phyloP scores from a whole-genome alignment of 2,329 filamentous ascomycete species.

The Epichloe amarillans region DNA sequence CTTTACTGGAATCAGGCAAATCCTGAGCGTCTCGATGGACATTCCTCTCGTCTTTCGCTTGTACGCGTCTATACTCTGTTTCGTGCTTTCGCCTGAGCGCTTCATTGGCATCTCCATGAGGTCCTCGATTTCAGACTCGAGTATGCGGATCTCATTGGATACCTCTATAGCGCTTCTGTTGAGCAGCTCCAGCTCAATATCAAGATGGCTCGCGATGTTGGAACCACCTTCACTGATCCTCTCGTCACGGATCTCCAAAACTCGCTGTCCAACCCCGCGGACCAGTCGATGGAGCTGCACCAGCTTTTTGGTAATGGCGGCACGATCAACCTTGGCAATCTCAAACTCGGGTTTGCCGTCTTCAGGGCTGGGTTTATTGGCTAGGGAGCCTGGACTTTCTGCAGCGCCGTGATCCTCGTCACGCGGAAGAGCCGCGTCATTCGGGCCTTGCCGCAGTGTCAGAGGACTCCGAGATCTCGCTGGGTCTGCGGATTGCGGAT shows the following conservation, averaged over 20 bases:
- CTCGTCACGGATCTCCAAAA: conserved; percentile 4
- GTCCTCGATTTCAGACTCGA: conserved; percentile 7
- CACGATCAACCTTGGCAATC: conserved; percentile 1
- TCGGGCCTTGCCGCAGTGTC: background rate
- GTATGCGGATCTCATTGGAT: conserved; percentile 5
- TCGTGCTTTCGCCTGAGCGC: conserved; percentile 8
- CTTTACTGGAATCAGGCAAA: conserved; percentile 48
- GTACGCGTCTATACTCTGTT: conserved; percentile 34
- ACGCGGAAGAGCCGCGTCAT: background rate
- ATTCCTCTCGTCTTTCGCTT: conserved; percentile 44
- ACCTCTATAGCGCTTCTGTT: conserved; percentile 5
- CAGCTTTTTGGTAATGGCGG: conserved; percentile 1
- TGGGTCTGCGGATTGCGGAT: conserved; percentile 5
- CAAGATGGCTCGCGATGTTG: conserved; percentile 3
- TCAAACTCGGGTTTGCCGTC: background rate
- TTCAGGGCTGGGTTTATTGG: background rate
- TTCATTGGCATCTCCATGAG: background rate
- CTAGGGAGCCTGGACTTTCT: background rate
- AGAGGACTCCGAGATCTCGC: background rate
- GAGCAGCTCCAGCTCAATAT: conserved; percentile 20
- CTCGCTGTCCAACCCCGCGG: background rate
- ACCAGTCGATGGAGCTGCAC: conserved; percentile 4
- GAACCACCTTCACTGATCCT: background rate
- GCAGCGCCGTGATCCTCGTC: background rate
- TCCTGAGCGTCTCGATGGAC: conserved; percentile 37